Conservation (phyloP, 2,329 filamentous ascomycete species). For the Penicillium sclerotiorum region DNA sequence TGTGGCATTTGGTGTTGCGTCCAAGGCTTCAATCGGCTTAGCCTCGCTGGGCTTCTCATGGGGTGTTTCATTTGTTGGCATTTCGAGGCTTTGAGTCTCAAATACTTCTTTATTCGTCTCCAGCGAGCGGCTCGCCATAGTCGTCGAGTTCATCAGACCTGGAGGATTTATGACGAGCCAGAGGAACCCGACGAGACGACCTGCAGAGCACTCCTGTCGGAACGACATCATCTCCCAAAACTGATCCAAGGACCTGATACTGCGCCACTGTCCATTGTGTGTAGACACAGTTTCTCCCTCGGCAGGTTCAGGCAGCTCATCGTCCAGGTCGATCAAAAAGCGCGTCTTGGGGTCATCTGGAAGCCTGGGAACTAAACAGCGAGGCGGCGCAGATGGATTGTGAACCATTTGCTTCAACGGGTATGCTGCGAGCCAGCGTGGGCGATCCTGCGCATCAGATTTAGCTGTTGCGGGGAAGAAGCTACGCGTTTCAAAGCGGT, state of each 20-base stretch:
- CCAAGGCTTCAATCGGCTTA: conserved; percentile 1
- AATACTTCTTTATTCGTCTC: no score
- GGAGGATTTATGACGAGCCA: conserved; percentile 83
- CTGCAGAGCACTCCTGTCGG: conserved; percentile 91
- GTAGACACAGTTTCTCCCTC: conserved; percentile 40
- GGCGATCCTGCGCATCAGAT: conserved; percentile 39
- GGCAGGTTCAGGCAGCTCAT: conserved; percentile 62
- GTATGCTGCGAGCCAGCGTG: conserved; percentile 62
- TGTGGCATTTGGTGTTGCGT: no score
- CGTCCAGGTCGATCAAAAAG: conserved; percentile 85
- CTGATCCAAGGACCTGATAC: conserved; percentile 78
- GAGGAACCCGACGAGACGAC: conserved; percentile 87
- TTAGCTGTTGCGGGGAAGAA: conserved; percentile 67
- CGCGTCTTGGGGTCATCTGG: conserved; percentile 95
- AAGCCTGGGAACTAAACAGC: conserved; percentile 85
- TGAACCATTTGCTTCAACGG: conserved; percentile 75
- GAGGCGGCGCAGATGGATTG: conserved; percentile 68
- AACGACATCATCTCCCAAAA: conserved; percentile 99
- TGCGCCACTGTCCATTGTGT: conserved; percentile 74
- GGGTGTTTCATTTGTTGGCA: background rate
- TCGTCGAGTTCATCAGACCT: conserved; percentile 40
- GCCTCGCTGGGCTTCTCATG: background rate
- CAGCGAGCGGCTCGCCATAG: conserved; percentile 33
- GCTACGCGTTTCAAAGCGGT: conserved; percentile 75
- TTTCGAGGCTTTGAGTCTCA: no score